Percentiles rank a stretch among this genome's conserved stretches.
Evolutionary conservation across 2,329 filamentous ascomycete species (phyloP).

Genomic region (Neonectria punicea): DNA sequence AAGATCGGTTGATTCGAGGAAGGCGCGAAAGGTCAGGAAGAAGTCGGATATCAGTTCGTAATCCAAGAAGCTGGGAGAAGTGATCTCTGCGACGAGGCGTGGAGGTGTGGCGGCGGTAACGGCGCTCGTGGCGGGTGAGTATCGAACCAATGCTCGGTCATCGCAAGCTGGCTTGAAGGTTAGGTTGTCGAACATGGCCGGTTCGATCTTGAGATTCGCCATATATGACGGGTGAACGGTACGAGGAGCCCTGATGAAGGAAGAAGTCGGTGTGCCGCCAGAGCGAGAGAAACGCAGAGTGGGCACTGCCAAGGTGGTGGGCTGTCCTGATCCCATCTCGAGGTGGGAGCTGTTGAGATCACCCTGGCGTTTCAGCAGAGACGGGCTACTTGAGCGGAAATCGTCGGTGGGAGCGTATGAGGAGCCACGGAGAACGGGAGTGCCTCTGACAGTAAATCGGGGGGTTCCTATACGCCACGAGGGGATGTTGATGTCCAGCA

Average conservation of each 20-base stretch:
- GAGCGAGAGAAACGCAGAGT: conserved; percentile 45
- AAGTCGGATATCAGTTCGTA: conserved; percentile 98
- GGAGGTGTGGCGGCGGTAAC: conserved; percentile 92
- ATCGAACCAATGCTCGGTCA: conserved; percentile 83
- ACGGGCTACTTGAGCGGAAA: conserved; percentile 69
- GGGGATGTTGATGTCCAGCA: conserved; percentile 81
- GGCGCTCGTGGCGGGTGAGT: conserved; percentile 74
- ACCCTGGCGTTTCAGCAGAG: conserved; percentile 54
- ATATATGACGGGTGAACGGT: conserved; percentile 58
- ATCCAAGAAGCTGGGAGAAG: conserved; percentile 93
- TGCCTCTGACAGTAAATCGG: conserved; percentile 80
- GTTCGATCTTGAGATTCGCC: conserved; percentile 67
- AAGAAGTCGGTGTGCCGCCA: conserved; percentile 39
- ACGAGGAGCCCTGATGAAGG: conserved; percentile 54
- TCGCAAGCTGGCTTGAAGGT: conserved; percentile 83
- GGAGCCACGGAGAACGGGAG: conserved; percentile 82
- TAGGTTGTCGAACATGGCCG: conserved; percentile 84
- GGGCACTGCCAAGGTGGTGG: conserved; percentile 52
- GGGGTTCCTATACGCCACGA: conserved; percentile 86
- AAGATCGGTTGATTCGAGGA: conserved; percentile 80
- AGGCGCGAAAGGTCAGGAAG: conserved; percentile 93
- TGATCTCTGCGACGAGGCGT: conserved; percentile 94
- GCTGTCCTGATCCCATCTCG: conserved; percentile 45
- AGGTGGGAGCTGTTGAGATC: conserved; percentile 39
- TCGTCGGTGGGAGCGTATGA: conserved; percentile 82